A percentile compares a stretch with the other conserved stretches of the same genome.
Conservation (phyloP, 2,329 filamentous ascomycete species). For the Xenosphaeropsis pyriputrescens region DNA sequence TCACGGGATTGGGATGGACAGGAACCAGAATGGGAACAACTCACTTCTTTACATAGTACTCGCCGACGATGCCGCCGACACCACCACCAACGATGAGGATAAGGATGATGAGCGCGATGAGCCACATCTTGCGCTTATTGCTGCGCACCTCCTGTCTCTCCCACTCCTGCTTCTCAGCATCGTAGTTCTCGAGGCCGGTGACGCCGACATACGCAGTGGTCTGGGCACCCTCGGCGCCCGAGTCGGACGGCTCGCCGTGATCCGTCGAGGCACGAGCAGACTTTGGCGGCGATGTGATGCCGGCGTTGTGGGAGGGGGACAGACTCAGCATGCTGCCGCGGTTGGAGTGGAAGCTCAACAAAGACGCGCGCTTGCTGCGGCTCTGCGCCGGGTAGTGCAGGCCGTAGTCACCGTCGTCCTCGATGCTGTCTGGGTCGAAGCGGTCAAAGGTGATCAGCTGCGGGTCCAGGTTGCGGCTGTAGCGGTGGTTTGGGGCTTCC, state of each 20-base stretch:
- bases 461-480: constrained; percentile 15
- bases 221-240: constrained; percentile 15
- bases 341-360: constrained; percentile 25
- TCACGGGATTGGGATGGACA: no score
- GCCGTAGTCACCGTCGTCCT: constrained; percentile 80
- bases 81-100: constrained; percentile 56
- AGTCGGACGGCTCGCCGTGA: constrained; percentile 8
- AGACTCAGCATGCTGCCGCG: constrained; percentile 7
- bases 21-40: no score
- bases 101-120: constrained; percentile 47
- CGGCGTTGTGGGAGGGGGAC: constrained; percentile 4
- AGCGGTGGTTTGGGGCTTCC: constrained; percentile 13
- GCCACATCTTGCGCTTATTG: constrained; percentile 55
- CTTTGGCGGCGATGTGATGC: constrained; percentile 14
- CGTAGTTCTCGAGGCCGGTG: constrained; percentile 1
- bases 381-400: constrained; percentile 37
- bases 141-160: constrained; percentile 40
- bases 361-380: constrained; percentile 33
- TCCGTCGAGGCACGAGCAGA: constrained; percentile 10
- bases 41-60: no score
- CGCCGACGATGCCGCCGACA: constrained; percentile 60
- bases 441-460: constrained; percentile 7
- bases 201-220: constrained; percentile 8
- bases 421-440: constrained; percentile 58
- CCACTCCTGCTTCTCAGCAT: constrained; percentile 53